These are phyloP conservation scores for Jacaranda mimosifolia DNA, from an alignment of 257 asterid genomes.

Conservation along the genomic window DNA sequence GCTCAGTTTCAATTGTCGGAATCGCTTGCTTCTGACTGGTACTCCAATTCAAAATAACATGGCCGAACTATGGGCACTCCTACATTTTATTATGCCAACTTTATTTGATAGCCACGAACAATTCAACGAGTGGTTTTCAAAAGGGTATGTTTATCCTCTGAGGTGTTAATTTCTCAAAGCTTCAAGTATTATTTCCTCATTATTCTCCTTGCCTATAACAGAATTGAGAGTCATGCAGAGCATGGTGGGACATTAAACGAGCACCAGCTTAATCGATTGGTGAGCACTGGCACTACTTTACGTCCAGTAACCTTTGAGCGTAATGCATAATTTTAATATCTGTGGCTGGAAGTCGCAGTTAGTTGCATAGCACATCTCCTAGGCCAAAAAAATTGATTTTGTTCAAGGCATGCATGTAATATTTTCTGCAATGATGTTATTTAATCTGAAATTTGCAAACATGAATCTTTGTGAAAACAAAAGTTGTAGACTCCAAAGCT, in stretches of 20 bases:
- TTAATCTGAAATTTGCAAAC: slow-evolving; percentile 15
- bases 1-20: slow-evolving; percentile 96
- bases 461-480: neutral
- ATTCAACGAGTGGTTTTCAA: slow-evolving; percentile 98
- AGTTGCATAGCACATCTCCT: slow-evolving; percentile 5
- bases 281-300: slow-evolving; percentile 50
- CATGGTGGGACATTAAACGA: slow-evolving; percentile 98
- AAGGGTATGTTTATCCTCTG: slow-evolving; percentile 70
- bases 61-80: slow-evolving; percentile 98
- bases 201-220: slow-evolving; percentile 47
- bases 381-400: neutral
- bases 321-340: slow-evolving; percentile 2
- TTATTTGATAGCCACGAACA: slow-evolving; percentile 97
- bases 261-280: slow-evolving; percentile 98
- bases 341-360: neutral
- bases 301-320: slow-evolving; percentile 15
- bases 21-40: slow-evolving; percentile 98
- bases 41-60: slow-evolving; percentile 98
- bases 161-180: slow-evolving; percentile 18
- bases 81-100: slow-evolving; percentile 99
- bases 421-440: neutral
- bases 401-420: neutral
- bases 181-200: slow-evolving; percentile 37
- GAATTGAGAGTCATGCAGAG: slow-evolving; percentile 99
- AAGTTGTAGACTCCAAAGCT: neutral